Percentiles rank a stretch among this genome's conserved stretches.
These are phyloP conservation scores for Chalara sp. DNA, from an alignment of 2,329 filamentous ascomycete genomes.

Conservation along the genomic window DNA sequence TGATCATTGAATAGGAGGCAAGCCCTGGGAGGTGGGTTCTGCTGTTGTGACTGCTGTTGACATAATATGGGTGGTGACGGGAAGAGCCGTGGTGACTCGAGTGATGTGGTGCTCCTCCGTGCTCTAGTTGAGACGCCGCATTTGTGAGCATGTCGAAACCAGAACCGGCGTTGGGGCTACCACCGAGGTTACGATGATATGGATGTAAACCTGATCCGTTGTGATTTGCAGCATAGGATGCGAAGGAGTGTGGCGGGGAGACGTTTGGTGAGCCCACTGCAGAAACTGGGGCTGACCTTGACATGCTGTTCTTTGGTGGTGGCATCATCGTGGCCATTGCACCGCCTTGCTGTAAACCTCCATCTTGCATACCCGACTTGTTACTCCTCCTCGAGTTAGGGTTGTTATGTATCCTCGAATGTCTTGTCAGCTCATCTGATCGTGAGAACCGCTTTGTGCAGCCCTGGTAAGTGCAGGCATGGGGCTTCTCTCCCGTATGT, in stretches of 20 bases:
- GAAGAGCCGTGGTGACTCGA: conserved; percentile 33
- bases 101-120: conserved; percentile 37
- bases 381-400: conserved; percentile 92
- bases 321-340: conserved; percentile 63
- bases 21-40: conserved; percentile 43
- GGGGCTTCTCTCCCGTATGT: conserved; percentile 96
- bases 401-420: conserved; percentile 98
- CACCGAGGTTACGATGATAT: conserved; percentile 39
- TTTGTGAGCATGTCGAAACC: conserved; percentile 49
- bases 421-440: conserved; percentile 91
- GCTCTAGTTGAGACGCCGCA: conserved; percentile 55
- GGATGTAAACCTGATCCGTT: conserved; percentile 38
- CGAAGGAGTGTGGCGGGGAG: conserved; percentile 88
- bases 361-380: conserved; percentile 48
- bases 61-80: conserved; percentile 49
- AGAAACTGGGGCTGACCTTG: conserved; percentile 82
- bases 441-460: conserved; percentile 97
- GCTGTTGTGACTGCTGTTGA: conserved; percentile 33
- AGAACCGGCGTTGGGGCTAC: conserved; percentile 31
- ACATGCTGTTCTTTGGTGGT: conserved; percentile 72
- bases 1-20: conserved; percentile 89
- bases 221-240: conserved; percentile 50
- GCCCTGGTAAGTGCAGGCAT: conserved; percentile 89
- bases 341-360: conserved; percentile 32
- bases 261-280: conserved; percentile 90